A percentile compares a stretch with the other conserved stretches of the same genome.
Evolutionary conservation across 176 grass and related monocot genomes (phyloP).

Genomic region (Lolium perenne): DNA sequence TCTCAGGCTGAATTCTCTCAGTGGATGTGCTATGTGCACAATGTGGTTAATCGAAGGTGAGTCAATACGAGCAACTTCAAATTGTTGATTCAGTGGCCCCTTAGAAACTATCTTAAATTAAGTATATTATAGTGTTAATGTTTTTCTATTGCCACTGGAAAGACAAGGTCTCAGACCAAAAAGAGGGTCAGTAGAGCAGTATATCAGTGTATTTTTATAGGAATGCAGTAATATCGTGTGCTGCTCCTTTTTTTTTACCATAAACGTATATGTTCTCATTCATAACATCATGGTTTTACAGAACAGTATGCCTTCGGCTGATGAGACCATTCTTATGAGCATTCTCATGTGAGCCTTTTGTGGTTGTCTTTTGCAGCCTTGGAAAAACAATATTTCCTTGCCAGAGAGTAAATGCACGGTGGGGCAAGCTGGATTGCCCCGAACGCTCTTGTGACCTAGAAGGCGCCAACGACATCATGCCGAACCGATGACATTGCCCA

Average conservation of each 20-base stretch:
- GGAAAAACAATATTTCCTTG: constrained; percentile 91
- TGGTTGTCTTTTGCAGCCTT: constrained; percentile 62
- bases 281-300: background rate
- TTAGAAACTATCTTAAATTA: background rate
- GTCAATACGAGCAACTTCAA: constrained; percentile 8
- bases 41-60: constrained; percentile 97
- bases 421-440: constrained; percentile 91
- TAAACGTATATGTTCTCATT: constrained; percentile 30
- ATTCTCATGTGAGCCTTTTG: constrained; percentile 24
- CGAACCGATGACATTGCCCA: constrained; percentile 46
- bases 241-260: constrained; percentile 11
- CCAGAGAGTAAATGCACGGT: constrained; percentile 89
- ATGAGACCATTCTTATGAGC: constrained; percentile 13
- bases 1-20: constrained; percentile 89
- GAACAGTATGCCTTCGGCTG: background rate
- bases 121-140: background rate
- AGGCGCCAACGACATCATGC: constrained; percentile 58
- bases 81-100: background rate
- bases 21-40: constrained; percentile 93
- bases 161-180: constrained; percentile 32
- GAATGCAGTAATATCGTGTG: background rate
- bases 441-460: constrained; percentile 82
- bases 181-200: constrained; percentile 5
- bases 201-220: background rate
- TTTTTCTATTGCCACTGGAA: constrained; percentile 31